Evolutionary conservation across 2,329 filamentous ascomycete genomes (phyloP), one percentile per base, ranked within the genome.

Genomic region (Cordyceps javanica): DNA sequence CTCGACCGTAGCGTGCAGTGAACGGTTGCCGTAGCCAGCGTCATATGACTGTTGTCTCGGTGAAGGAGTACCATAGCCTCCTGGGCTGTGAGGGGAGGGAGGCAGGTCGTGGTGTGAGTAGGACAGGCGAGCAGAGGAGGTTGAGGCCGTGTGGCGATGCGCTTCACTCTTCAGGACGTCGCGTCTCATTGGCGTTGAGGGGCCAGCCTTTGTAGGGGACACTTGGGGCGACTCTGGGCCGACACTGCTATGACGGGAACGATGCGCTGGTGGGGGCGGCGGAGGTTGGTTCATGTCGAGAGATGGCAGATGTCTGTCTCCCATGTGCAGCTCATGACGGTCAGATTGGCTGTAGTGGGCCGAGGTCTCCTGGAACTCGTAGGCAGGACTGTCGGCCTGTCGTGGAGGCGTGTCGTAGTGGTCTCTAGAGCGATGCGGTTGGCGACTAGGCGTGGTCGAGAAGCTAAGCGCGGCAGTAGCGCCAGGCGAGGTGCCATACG

Each of bases 1-100:
- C 65, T 88, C 85, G 6, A 84, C 83, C 7, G 80, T 86, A 3
- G 80, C 82, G 63, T 85, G 83, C 80, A 83, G 79, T 1, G 78
- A 77, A 59, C 76, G 75, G 38, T 69, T 64, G 55, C 78, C 79
- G 63, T 75, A 78, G 19, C 67, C 67, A 28, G 69, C 66, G 60
- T 85, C 81, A 58, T 81, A 80, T 0, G 81, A 79, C 55, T 78
- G 73, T 55, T 82, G 78, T 41, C 76, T 74, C 2, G 75, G 72
- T 1, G 71, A 69, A 1, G 73, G 64, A 1, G 71, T 66, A 55
- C 70, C 66, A 32, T 78, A 75, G 2, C 60, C 59, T 42, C 59
- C 69, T 60, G 38, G 66, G 59, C 56, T 72, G 63, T 61, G 69
- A 64, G 53, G 59, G 38, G 50, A 64, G 23, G 52, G 50, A 5